Evolutionary conservation across 306 rosid genomes (phyloP).

Genomic region (Casuarina cunninghamiana): DNA sequence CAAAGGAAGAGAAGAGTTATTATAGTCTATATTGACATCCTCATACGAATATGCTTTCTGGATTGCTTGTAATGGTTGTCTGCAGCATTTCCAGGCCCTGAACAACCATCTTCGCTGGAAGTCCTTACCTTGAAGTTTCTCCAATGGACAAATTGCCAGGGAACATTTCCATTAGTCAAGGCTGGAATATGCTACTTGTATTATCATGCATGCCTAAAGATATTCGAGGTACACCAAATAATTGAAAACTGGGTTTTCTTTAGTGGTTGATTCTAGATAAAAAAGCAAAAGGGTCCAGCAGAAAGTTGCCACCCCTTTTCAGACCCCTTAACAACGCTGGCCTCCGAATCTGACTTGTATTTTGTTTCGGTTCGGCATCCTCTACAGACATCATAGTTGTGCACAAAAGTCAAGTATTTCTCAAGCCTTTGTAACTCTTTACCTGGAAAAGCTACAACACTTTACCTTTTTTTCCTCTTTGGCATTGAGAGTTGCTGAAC

Average conservation of each 20-base stretch:
- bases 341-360: neutral
- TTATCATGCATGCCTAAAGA: conserved; percentile 9
- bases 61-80: too few relatives aligned
- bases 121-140: conserved; percentile 13
- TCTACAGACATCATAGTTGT: neutral
- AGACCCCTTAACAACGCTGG: neutral
- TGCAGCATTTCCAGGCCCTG: neutral
- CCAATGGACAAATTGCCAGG: conserved; percentile 12
- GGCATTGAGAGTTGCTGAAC: too few relatives aligned
- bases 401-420: neutral
- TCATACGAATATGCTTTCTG: too few relatives aligned
- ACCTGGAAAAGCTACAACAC: neutral
- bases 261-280: conserved; percentile 19
- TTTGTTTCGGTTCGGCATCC: neutral
- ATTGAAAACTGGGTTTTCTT: neutral
- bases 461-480: too few relatives aligned
- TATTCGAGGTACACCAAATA: neutral
- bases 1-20: neutral
- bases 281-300: conserved; percentile 20
- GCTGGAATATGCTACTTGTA: conserved; percentile 52
- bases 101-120: neutral
- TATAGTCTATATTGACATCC: too few relatives aligned
- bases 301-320: neutral
- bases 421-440: neutral
- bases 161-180: conserved; percentile 40